Conservation (phyloP, 1,139 yeast genomes). For the Hanseniaspora sp. region DNA sequence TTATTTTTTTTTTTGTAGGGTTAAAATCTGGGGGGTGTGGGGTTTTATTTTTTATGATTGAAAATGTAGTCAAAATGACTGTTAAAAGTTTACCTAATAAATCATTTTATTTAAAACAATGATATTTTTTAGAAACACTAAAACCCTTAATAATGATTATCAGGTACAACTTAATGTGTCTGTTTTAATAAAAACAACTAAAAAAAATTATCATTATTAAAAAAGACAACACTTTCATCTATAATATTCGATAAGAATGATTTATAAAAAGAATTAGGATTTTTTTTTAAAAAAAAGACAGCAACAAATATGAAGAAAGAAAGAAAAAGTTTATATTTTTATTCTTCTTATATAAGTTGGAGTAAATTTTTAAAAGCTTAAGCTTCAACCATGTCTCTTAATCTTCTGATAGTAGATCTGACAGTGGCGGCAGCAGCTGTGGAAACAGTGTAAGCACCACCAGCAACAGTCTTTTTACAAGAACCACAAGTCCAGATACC, state of each 20-base stretch:
- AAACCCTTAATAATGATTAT: neutral
- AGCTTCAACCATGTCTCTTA: constrained; percentile 99
- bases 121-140: constrained; percentile 2
- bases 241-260: neutral
- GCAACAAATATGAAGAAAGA: neutral
- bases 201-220: no score
- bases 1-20: neutral
- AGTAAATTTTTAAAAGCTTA: constrained; percentile 33
- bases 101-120: neutral
- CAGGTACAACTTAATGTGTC: no score
- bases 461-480: constrained; percentile 95
- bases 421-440: constrained; percentile 99
- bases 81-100: neutral
- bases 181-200: no score
- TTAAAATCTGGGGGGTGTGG: no score
- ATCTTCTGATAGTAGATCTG: constrained; percentile 99
- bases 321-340: neutral
- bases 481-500: constrained; percentile 98
- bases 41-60: neutral
- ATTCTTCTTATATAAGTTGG: neutral
- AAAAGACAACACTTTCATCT: neutral
- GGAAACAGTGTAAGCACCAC: constrained; percentile 99
- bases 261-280: no score
- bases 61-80: neutral
- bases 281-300: no score